A percentile compares a stretch with the other conserved stretches of the same genome.
Conservation (phyloP, 805 yeast genomes). For the Wickerhamiella qilinensis region DNA sequence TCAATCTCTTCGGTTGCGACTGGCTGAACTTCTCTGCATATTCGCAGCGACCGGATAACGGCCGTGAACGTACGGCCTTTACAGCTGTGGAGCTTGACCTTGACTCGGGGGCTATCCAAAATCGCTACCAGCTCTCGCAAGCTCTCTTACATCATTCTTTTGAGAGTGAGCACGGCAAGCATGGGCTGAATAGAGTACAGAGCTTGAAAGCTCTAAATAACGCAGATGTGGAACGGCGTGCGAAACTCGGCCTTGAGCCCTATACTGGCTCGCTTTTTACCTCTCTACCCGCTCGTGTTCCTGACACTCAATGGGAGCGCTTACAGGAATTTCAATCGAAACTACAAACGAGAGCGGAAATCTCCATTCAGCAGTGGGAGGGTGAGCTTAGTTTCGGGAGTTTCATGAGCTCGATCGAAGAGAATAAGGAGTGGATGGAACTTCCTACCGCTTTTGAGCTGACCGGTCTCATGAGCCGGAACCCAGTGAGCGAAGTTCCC, state of each 20-base stretch:
- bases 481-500: not conserved
- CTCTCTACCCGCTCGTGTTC: not conserved
- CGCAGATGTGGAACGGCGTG: not conserved
- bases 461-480: not conserved
- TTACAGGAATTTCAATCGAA: not conserved
- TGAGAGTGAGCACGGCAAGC: not conserved
- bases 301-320: not conserved
- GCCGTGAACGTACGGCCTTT: constrained; percentile 28
- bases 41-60: not conserved
- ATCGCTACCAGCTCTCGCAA: constrained; percentile 18
- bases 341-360: not conserved
- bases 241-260: not conserved
- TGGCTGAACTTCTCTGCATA: constrained; percentile 36
- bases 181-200: not conserved
- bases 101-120: constrained; percentile 40
- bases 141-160: not conserved
- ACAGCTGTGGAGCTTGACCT: constrained; percentile 60
- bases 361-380: not conserved
- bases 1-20: constrained; percentile 68
- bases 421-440: not conserved
- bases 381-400: not conserved
- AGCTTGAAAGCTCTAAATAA: not conserved
- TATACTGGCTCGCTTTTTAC: not conserved
- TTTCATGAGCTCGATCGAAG: not conserved
- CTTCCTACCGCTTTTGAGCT: not conserved